These are phyloP conservation scores for Talaromyces proteolyticus DNA, from an alignment of 495 filamentous ascomycete genomes.

Conservation along the genomic window DNA sequence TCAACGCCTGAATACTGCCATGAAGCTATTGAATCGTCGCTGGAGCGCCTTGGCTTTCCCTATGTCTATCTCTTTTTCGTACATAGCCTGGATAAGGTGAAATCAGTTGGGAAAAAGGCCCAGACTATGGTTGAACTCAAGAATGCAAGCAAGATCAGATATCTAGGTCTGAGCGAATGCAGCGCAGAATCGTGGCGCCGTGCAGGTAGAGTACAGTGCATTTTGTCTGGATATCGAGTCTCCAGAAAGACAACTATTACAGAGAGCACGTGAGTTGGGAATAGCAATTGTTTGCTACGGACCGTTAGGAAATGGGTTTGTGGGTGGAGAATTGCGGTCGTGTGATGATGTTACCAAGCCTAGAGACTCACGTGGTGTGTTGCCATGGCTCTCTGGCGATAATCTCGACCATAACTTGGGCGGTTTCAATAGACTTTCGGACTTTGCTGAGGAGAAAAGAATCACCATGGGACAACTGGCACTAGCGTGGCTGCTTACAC, in stretches of 20 bases:
- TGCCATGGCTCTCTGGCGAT: conserved; percentile 44
- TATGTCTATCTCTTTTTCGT: conserved; percentile 58
- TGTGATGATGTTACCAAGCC: conserved; percentile 39
- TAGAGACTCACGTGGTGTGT: conserved; percentile 25
- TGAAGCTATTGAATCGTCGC: conserved; percentile 40
- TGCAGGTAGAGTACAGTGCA: conserved; percentile 62
- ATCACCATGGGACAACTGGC: conserved; percentile 65
- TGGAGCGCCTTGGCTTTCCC: conserved; percentile 44
- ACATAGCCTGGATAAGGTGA: conserved; percentile 31
- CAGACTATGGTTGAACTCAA: conserved; percentile 42
- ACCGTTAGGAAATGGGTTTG: conserved; percentile 54
- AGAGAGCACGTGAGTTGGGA: conserved; percentile 57
- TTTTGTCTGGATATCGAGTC: conserved; percentile 56
- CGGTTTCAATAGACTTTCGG: conserved; percentile 54
- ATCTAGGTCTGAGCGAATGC: conserved; percentile 50
- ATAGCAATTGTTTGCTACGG: conserved; percentile 55
- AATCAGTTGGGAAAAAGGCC: conserved; percentile 61
- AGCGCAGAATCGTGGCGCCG: conserved; percentile 47
- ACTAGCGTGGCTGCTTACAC: conserved; percentile 54
- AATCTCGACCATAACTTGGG: conserved; percentile 59
- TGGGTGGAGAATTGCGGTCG: conserved; percentile 40
- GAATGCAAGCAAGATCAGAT: conserved; percentile 48
- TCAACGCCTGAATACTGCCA: conserved; percentile 49
- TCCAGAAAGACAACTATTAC: conserved; percentile 38
- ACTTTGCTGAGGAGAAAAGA: conserved; percentile 57